phyloP scores from a whole-genome alignment of 2,329 filamentous ascomycete genomes.

The Pezicula radicicola region DNA sequence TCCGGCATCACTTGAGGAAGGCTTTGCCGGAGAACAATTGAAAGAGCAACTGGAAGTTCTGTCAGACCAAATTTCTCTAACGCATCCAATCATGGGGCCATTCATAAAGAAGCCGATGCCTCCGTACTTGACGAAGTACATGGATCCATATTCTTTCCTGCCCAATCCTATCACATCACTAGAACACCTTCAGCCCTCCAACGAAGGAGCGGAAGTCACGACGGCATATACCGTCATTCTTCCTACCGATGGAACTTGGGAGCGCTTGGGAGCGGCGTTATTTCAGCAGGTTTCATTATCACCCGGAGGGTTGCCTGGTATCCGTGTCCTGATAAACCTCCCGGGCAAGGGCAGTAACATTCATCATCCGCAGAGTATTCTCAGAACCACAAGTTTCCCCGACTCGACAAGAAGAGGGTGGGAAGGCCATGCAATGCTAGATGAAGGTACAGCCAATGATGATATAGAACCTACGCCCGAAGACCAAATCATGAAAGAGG shows the following conservation, averaged over 20 bases:
- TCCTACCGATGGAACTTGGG: background rate
- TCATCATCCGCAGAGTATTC: background rate
- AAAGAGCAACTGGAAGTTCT: slow-evolving; percentile 52
- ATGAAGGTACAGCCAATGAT: background rate
- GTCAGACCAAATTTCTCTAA: slow-evolving; percentile 52
- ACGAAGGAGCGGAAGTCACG: slow-evolving; percentile 5
- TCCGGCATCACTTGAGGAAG: slow-evolving; percentile 60
- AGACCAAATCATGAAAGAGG: slow-evolving; percentile 24
- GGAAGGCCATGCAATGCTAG: background rate
- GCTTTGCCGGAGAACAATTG: slow-evolving; percentile 59
- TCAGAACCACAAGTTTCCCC: background rate
- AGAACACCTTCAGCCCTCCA: background rate
- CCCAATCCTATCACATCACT: slow-evolving; percentile 44
- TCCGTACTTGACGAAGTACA: slow-evolving; percentile 45
- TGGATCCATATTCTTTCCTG: slow-evolving; percentile 62
- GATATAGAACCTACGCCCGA: slow-evolving; percentile 1
- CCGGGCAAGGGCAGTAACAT: too few relatives aligned
- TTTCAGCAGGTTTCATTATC: too few relatives aligned
- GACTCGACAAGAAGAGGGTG: background rate
- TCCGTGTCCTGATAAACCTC: too few relatives aligned
- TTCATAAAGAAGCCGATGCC: slow-evolving; percentile 53
- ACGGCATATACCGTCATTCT: slow-evolving; percentile 3
- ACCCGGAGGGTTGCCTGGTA: too few relatives aligned
- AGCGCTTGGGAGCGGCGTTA: too few relatives aligned
- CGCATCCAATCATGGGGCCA: slow-evolving; percentile 58